phyloP scores from a whole-genome alignment of 805 yeast genomes.

The Metschnikowia lachancei region DNA sequence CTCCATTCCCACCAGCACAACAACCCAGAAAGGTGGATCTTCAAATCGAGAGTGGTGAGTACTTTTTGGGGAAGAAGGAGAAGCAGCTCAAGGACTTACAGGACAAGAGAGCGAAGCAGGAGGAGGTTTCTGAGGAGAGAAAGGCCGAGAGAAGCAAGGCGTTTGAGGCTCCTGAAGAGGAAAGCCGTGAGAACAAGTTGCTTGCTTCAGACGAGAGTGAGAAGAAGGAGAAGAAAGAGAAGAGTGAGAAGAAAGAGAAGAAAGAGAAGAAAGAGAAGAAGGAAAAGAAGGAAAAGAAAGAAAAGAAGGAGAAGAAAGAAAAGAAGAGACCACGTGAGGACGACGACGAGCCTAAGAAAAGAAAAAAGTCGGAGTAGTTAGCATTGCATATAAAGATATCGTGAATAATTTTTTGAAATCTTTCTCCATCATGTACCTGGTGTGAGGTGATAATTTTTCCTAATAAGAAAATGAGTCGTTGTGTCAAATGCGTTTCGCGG shows the following conservation, averaged over 20 bases:
- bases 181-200: slow-evolving; percentile 45
- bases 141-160: slow-evolving; percentile 72
- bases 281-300: slow-evolving; percentile 23
- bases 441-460: too few species aligned
- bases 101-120: slow-evolving; percentile 78
- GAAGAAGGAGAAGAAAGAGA: slow-evolving; percentile 23
- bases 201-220: slow-evolving; percentile 17
- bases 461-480: too few species aligned
- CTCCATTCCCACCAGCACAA: slow-evolving; percentile 99
- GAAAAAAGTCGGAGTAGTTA: slow-evolving; percentile 15
- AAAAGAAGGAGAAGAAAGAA: slow-evolving; percentile 26
- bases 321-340: slow-evolving; percentile 25
- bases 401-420: not conserved
- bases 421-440: not conserved
- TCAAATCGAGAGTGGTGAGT: slow-evolving; percentile 97
- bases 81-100: slow-evolving; percentile 67
- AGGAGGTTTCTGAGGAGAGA: slow-evolving; percentile 60
- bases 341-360: slow-evolving; percentile 27
- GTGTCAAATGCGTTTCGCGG: too few species aligned
- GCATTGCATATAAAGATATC: slow-evolving; percentile 3
- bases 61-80: slow-evolving; percentile 85
- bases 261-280: slow-evolving; percentile 23
- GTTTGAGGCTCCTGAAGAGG: slow-evolving; percentile 84
- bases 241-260: slow-evolving; percentile 27
- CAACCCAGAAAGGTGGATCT: slow-evolving; percentile 95